These are phyloP conservation scores for Phytophthora fragariae DNA, from an alignment of 352 stramenopile genomes.

Conservation along the genomic window DNA sequence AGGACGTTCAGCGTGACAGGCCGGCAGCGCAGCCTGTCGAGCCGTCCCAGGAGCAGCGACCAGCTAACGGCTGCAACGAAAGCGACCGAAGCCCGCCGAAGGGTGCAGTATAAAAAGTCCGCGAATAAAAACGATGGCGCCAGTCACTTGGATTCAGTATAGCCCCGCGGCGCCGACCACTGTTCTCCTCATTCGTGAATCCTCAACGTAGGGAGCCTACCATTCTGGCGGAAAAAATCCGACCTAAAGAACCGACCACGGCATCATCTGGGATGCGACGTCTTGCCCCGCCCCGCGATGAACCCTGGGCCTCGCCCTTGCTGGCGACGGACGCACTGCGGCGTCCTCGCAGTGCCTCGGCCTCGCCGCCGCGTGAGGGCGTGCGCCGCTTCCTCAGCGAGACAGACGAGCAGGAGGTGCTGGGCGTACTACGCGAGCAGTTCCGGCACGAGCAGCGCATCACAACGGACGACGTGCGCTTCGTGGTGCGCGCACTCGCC, in stretches of 20 bases:
- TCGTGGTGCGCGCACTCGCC: conserved; percentile 58
- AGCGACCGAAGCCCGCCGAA: conserved; percentile 2
- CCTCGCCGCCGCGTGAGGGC: neutral
- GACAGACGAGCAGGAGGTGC: conserved; percentile 50
- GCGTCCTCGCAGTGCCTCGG: neutral
- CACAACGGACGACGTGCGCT: conserved; percentile 67
- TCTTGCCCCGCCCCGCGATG: neutral
- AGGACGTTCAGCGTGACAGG: neutral
- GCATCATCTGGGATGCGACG: neutral
- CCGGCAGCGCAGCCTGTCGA: neutral
- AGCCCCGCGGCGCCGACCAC: neutral
- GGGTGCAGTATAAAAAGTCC: neutral
- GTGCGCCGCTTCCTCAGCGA: conserved; percentile 39
- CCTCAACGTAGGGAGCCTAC: neutral
- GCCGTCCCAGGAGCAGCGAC: neutral
- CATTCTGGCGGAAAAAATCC: conserved; percentile 1
- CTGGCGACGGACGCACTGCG: neutral
- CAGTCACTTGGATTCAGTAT: neutral
- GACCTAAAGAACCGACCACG: neutral
- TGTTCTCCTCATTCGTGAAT: neutral
- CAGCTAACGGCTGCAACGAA: neutral
- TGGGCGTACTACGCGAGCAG: conserved; percentile 59
- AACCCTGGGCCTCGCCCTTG: neutral
- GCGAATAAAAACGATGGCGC: neutral
- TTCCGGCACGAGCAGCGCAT: conserved; percentile 56